Evolutionary conservation across 768 basidiomycete genomes (phyloP).

Genomic region (Mycena sanguinolenta): DNA sequence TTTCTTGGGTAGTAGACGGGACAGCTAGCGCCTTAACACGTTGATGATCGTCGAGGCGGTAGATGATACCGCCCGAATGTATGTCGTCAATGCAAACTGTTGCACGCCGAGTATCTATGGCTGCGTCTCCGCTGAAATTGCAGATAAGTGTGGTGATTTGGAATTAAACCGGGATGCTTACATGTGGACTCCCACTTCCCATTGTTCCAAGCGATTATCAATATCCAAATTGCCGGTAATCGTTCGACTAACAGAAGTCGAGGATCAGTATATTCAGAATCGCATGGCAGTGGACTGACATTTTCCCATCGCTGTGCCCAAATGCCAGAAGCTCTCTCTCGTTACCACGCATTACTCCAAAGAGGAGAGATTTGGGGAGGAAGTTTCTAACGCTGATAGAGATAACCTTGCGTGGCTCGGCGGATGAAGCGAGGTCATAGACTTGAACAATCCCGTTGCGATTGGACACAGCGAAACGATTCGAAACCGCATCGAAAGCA

Average conservation of each 20-base stretch:
- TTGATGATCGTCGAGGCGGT: conserved; percentile 9
- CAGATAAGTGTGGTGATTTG: not conserved
- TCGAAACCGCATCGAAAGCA: conserved; percentile 9
- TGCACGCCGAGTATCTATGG: not conserved
- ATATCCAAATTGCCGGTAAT: not conserved
- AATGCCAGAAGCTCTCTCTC: conserved; percentile 14
- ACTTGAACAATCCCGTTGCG: not conserved
- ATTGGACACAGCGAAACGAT: conserved; percentile 3
- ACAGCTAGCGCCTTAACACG: not conserved
- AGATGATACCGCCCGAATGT: not conserved
- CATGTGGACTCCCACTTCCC: conserved; percentile 4
- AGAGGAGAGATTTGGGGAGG: conserved; percentile 3
- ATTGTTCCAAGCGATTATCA: not conserved
- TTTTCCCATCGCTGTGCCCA: conserved; percentile 2
- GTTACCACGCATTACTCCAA: conserved; percentile 2
- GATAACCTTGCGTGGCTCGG: not conserved
- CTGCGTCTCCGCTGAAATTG: conserved; percentile 13
- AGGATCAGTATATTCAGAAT: not conserved
- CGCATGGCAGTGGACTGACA: not conserved
- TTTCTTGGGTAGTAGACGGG: conserved; percentile 15
- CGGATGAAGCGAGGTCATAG: not conserved
- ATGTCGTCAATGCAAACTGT: conserved; percentile 13
- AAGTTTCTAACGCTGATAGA: not conserved
- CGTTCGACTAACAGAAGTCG: not conserved
- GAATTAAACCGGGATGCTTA: not conserved